These are phyloP conservation scores for Cyberlindnera meyerae DNA, from an alignment of 805 yeast species.

Conservation along the genomic window DNA sequence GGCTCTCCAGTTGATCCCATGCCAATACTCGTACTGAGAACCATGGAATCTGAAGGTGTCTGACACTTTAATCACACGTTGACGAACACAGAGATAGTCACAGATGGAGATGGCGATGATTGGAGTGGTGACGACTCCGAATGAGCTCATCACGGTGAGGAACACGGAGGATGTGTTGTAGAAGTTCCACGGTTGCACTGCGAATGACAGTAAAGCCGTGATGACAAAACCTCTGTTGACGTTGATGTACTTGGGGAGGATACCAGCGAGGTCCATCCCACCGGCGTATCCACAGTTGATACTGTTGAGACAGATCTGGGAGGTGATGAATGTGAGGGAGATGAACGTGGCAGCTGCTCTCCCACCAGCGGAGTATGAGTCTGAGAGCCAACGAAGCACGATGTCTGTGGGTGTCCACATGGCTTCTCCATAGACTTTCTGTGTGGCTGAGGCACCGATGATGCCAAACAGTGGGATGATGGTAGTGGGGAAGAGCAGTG, in stretches of 20 bases:
- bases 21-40: conserved; percentile 29
- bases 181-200: conserved; percentile 34
- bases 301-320: conserved; percentile 32
- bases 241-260: conserved; percentile 21
- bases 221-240: conserved; percentile 33
- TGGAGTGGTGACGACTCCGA: conserved; percentile 32
- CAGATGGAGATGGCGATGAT: conserved; percentile 33
- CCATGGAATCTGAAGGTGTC: conserved; percentile 25
- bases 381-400: conserved; percentile 33
- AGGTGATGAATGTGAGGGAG: conserved; percentile 29
- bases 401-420: conserved; percentile 36
- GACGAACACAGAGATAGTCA: conserved; percentile 35
- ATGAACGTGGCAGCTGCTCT: conserved; percentile 37
- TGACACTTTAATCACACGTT: conserved; percentile 29
- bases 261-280: conserved; percentile 25
- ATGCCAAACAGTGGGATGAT: conserved; percentile 35
- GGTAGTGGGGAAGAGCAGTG: conserved; percentile 30
- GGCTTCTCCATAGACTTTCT: conserved; percentile 29
- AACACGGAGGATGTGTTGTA: conserved; percentile 30
- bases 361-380: conserved; percentile 28
- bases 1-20: conserved; percentile 43
- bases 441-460: conserved; percentile 31
- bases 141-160: conserved; percentile 30
- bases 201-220: conserved; percentile 28
- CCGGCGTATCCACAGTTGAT: conserved; percentile 27